Base-by-base conservation (phyloP, 2,329 filamentous ascomycete genomes). In the Sporothrix brunneoviolacea region DNA sequence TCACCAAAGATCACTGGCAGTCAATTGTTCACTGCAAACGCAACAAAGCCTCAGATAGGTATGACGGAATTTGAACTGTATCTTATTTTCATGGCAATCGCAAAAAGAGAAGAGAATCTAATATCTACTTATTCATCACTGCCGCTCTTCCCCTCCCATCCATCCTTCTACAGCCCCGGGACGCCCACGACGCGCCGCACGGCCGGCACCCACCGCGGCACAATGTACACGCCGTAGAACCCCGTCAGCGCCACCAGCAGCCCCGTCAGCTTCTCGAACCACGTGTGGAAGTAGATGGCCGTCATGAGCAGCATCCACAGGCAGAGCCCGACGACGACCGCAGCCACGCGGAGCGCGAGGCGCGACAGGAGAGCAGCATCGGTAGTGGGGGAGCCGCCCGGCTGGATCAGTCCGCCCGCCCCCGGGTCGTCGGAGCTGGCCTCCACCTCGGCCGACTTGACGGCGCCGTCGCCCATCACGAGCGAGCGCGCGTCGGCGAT, bases 291-390 rank as follows among this genome's bases (percentile, higher is more conserved):
- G 75, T 91, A 98, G 35, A 94, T 91, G 3, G 91, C 91, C 36
- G 93, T 98, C 93, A 98, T 98, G 54, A 97, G 75, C 64, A 98
- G 68, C 93, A 98, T 98, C 88, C 93, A 97, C 72, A 84, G 79
- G 62, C 84, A 88, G 62, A 96, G 61, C 0, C 68, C 82, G 16
- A 86, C 77, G 22, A 96, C 80, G 0, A 63, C 75, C 21, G 76
- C 68, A 55, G 83, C 78, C 57, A 85, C 79, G 65, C 42, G 60
- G 58, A 38, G 59, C 56, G 49, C 41, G 24, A 50, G 7, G 16
- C 41, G 40, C 2, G 53, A n/a, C 12, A 38, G n/a, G 12, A 12
- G 22, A 48, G 35, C 16, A 51, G 48, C 38, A 33, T 27, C 22
- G 27, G 24, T 27, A 59, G 59, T 48, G 60, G 51, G n/a, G n/a